phyloP scores from a whole-genome alignment of 495 filamentous ascomycete species.

The Cercophora newfieldiana region DNA sequence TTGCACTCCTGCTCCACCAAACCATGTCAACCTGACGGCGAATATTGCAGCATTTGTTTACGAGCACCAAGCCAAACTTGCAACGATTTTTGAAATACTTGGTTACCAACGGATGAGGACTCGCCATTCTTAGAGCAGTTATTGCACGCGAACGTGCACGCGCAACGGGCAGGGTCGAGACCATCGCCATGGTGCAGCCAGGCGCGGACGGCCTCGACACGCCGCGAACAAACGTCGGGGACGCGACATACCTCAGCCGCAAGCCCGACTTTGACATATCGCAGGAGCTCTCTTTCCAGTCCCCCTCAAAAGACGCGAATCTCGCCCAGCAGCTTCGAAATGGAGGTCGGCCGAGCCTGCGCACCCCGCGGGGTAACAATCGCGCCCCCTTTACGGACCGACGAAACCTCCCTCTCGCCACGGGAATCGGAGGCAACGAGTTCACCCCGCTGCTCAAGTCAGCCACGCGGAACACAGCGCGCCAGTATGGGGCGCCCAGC shows the following conservation, averaged over 20 bases:
- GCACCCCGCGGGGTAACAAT: conserved; percentile 62
- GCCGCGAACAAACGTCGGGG: conserved; percentile 73
- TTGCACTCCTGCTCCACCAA: not conserved
- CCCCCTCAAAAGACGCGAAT: conserved; percentile 77
- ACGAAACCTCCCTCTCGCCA: conserved; percentile 57
- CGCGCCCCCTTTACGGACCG: conserved; percentile 66
- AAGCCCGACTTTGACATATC: conserved; percentile 74
- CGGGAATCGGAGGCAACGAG: conserved; percentile 65
- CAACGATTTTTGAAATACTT: not conserved
- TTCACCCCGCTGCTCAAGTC: conserved; percentile 94
- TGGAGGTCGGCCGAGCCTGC: conserved; percentile 59
- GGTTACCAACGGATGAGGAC: not conserved
- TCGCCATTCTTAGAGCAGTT: conserved; percentile 8
- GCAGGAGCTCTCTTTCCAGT: conserved; percentile 80
- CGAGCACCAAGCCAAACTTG: not conserved
- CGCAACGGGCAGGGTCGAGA: conserved; percentile 1
- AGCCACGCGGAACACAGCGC: conserved; percentile 75
- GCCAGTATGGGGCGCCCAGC: conserved; percentile 53
- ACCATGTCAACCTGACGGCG: not conserved
- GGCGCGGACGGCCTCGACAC: conserved; percentile 67
- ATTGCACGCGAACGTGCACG: not conserved
- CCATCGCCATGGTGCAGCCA: conserved; percentile 44
- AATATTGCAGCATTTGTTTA: not conserved
- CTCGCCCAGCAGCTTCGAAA: conserved; percentile 66
- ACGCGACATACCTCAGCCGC: conserved; percentile 74